Evolutionary conservation across 1,139 yeast species (phyloP).

Genomic region (Kodamaea fungicola): DNA sequence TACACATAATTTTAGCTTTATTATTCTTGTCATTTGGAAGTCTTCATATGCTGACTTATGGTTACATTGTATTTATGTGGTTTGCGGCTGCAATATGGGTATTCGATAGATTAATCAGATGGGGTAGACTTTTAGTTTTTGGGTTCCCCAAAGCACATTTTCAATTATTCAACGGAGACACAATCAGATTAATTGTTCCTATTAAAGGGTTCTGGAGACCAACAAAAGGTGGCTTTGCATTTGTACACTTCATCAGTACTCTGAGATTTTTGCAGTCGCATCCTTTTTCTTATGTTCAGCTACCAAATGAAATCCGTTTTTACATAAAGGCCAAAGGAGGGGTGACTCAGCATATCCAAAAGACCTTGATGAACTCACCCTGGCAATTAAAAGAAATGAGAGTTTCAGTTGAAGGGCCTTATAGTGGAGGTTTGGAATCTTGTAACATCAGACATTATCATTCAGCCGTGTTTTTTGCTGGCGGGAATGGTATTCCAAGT

Average conservation of each 20-base stretch:
- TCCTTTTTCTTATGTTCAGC: conserved; percentile 36
- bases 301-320: conserved; percentile 22
- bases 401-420: conserved; percentile 43
- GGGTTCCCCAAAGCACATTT: conserved; percentile 17
- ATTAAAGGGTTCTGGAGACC: conserved; percentile 18
- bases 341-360: conserved; percentile 29
- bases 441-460: conserved; percentile 23
- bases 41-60: conserved; percentile 15
- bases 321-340: conserved; percentile 39
- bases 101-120: conserved; percentile 15
- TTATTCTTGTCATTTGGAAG: conserved; percentile 16
- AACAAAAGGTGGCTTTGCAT: conserved; percentile 21
- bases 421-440: conserved; percentile 30
- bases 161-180: conserved; percentile 14
- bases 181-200: conserved; percentile 15
- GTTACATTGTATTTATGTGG: conserved; percentile 15
- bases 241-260: conserved; percentile 19
- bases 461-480: conserved; percentile 37
- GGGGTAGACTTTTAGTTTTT: conserved; percentile 12
- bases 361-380: conserved; percentile 18
- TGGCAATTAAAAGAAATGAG: conserved; percentile 20
- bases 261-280: conserved; percentile 41
- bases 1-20: conserved; percentile 17
- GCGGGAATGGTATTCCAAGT: conserved; percentile 45
- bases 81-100: conserved; percentile 19